These are phyloP conservation scores for Phytophthora sansomeana DNA, from an alignment of 352 stramenopile genomes.

Conservation along the genomic window DNA sequence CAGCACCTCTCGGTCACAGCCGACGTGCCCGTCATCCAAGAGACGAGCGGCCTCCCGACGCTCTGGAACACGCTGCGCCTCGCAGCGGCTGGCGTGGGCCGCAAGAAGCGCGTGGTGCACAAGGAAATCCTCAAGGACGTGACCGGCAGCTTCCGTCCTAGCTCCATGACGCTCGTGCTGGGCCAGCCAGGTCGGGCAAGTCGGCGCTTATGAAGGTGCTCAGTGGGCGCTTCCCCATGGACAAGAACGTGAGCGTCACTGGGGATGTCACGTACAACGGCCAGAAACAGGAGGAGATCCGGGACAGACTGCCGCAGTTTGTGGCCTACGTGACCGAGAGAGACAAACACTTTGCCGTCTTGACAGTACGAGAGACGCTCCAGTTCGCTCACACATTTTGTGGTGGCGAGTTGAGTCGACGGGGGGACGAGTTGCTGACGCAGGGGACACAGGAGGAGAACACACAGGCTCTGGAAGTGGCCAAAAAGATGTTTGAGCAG, in stretches of 20 bases:
- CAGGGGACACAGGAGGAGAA: slow-evolving; percentile 48
- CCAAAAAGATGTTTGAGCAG: slow-evolving; percentile 28
- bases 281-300: slow-evolving; percentile 21
- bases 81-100: slow-evolving; percentile 8
- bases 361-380: slow-evolving; percentile 60
- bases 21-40: slow-evolving; percentile 28
- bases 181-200: slow-evolving; percentile 52
- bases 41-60: slow-evolving; percentile 31
- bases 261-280: slow-evolving; percentile 54
- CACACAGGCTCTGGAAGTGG: slow-evolving; percentile 19
- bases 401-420: slow-evolving; percentile 28
- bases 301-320: slow-evolving; percentile 36
- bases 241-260: slow-evolving; percentile 34
- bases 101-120: slow-evolving; percentile 30
- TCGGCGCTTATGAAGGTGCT: slow-evolving; percentile 54
- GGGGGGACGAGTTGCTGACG: slow-evolving; percentile 29
- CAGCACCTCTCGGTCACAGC: slow-evolving; percentile 25
- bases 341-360: slow-evolving; percentile 43
- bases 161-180: slow-evolving; percentile 53
- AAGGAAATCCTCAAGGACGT: slow-evolving; percentile 48
- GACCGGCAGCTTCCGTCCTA: slow-evolving; percentile 40
- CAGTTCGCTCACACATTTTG: slow-evolving; percentile 52
- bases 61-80: slow-evolving; percentile 37
- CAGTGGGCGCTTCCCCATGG: slow-evolving; percentile 37
- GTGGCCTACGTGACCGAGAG: slow-evolving; percentile 47